phyloP scores from a whole-genome alignment of 352 stramenopile genomes.

The Globisporangium orthogonon region DNA sequence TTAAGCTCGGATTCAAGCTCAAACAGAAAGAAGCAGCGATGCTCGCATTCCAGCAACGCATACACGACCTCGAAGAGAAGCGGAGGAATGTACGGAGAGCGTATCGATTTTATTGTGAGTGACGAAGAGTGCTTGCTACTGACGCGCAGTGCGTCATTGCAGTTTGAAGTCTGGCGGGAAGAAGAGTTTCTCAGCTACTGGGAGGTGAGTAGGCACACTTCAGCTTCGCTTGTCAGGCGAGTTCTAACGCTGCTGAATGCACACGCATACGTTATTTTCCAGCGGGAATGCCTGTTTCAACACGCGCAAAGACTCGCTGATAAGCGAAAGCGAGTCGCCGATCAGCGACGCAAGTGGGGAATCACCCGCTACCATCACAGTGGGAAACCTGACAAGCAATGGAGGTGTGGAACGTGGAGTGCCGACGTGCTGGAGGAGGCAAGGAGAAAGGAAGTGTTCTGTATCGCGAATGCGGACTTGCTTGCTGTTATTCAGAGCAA shows the following conservation, averaged over 20 bases:
- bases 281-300: conserved; percentile 59
- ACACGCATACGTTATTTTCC: background rate
- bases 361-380: conserved; percentile 42
- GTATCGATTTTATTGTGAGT: too few species aligned
- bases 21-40: conserved; percentile 49
- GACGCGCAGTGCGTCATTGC: background rate
- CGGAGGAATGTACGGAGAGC: conserved; percentile 27
- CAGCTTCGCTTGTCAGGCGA: background rate
- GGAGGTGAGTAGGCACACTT: conserved; percentile 30
- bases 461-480: conserved; percentile 38
- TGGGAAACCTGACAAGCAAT: conserved; percentile 57
- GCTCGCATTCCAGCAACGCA: conserved; percentile 22
- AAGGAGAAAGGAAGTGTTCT: conserved; percentile 43
- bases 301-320: conserved; percentile 28
- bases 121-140: background rate
- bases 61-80: conserved; percentile 37
- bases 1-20: conserved; percentile 46
- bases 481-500: conserved; percentile 48
- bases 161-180: conserved; percentile 71
- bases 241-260: background rate
- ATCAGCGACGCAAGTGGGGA: conserved; percentile 43
- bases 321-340: conserved; percentile 30
- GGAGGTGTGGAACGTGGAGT: conserved; percentile 40
- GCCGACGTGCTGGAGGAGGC: conserved; percentile 39
- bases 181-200: conserved; percentile 80